Conservation (phyloP, 2,329 filamentous ascomycete species). For the Talaromyces albobiverticillius region DNA sequence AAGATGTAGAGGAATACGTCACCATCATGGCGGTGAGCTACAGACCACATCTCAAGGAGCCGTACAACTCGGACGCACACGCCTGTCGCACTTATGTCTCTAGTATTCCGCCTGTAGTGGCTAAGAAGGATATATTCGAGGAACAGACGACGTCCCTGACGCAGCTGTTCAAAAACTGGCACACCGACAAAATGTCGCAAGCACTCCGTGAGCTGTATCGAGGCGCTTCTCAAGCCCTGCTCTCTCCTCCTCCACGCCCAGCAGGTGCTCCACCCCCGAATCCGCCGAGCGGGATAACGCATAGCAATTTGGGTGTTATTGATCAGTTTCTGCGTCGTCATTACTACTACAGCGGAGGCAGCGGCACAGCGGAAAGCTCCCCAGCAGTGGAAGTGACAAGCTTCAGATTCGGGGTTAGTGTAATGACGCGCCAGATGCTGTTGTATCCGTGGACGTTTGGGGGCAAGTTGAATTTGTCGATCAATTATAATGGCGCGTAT, state of each 20-base stretch:
- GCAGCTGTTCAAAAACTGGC: slow-evolving; percentile 13
- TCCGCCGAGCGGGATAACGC: slow-evolving; percentile 14
- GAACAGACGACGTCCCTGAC: slow-evolving; percentile 10
- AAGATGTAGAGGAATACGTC: slow-evolving; percentile 7
- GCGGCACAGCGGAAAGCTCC: background rate
- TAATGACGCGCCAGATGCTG: slow-evolving; percentile 18
- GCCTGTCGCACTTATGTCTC: slow-evolving; percentile 17
- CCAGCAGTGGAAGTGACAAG: slow-evolving; percentile 2
- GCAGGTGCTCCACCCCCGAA: slow-evolving; percentile 13
- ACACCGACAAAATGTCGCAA: slow-evolving; percentile 10
- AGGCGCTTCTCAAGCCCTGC: slow-evolving; percentile 9
- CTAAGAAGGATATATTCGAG: slow-evolving; percentile 8
- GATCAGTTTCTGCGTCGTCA: slow-evolving; percentile 9
- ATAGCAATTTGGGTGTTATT: slow-evolving; percentile 16
- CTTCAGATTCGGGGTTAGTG: slow-evolving; percentile 17
- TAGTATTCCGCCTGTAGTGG: slow-evolving; percentile 12
- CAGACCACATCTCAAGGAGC: slow-evolving; percentile 14
- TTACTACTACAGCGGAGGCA: background rate
- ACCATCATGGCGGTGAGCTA: slow-evolving; percentile 19
- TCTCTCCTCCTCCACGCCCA: background rate
- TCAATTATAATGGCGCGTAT: slow-evolving; percentile 19
- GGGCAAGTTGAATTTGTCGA: slow-evolving; percentile 15
- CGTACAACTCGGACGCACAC: slow-evolving; percentile 15
- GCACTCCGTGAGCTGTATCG: slow-evolving; percentile 13
- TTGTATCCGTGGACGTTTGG: slow-evolving; percentile 19